Evolutionary conservation across 2,329 filamentous ascomycete species (phyloP), one percentile per base, ranked within the genome.

Genomic region (Xylaria digitata): DNA sequence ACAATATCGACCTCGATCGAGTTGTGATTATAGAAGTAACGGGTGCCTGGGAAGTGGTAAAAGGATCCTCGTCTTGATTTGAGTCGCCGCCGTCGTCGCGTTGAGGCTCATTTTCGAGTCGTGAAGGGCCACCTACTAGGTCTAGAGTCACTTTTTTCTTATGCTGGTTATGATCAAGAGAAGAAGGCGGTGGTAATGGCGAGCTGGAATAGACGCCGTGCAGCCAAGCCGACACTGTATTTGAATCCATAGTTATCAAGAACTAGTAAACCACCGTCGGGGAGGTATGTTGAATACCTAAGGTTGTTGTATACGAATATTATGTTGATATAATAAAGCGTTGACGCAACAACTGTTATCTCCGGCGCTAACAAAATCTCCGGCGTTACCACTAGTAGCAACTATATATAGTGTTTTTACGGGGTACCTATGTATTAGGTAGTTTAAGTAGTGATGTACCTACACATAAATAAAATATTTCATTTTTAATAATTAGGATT

Each of bases 121-220:
- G n/a, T n/a, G n/a, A n/a, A n/a, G n/a, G n/a, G n/a, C n/a, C n/a
- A n/a, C n/a, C n/a, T n/a, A n/a, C n/a, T n/a, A n/a, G n/a, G n/a
- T n/a, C n/a, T n/a, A n/a, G n/a, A n/a, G n/a, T n/a, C n/a, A n/a
- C n/a, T n/a, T n/a, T n/a, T n/a, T n/a, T n/a, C n/a, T n/a, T n/a
- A n/a, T n/a, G n/a, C n/a, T n/a, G n/a, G n/a, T n/a, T n/a, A n/a
- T n/a, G n/a, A n/a, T 55, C 53, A 55, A 43, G 37, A 49, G 45
- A 60, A 52, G 42, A 40, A 9, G 32, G 46, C 26, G 37, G 57
- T 48, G 42, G 32, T 40, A 30, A 32, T 26, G 48, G 57, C 42
- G 57, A 60, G 46, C 57, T 60, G 32, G 57, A 60, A 43, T 37
- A 60, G 37, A 60, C 57, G 32, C 50, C 57, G 23, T 4, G 26